Evolutionary conservation across 2,329 filamentous ascomycete genomes (phyloP).

Genomic region (Beauveria sp.): DNA sequence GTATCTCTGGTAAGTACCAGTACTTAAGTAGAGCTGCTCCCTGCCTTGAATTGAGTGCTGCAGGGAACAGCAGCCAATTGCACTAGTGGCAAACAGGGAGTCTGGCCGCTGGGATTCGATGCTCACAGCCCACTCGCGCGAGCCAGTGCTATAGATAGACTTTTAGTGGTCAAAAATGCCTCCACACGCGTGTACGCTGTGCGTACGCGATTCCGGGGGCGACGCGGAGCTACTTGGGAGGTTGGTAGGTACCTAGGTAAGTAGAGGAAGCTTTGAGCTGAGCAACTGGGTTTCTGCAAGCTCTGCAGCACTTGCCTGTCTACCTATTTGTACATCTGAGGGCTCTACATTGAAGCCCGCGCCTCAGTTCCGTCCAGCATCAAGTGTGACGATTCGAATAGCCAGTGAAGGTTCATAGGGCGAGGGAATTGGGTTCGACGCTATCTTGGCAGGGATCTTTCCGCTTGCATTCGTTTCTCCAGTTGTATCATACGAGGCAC

Average conservation of each 20-base stretch:
- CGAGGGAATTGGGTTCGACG: too few relatives aligned
- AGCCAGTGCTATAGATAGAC: conserved; percentile 4
- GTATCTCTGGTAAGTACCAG: too few relatives aligned
- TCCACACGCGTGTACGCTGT: not conserved
- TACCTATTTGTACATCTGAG: too few relatives aligned
- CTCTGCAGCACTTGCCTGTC: too few relatives aligned
- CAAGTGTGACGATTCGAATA: too few relatives aligned
- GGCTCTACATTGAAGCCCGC: too few relatives aligned
- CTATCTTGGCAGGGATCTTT: not conserved
- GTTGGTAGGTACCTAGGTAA: too few relatives aligned
- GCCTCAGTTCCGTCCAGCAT: too few relatives aligned
- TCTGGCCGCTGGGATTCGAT: not conserved
- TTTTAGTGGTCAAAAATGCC: conserved; percentile 2
- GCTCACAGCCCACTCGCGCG: not conserved
- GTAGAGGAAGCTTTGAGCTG: too few relatives aligned
- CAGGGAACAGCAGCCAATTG: not conserved
- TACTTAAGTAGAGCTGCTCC: not conserved
- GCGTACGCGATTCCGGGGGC: not conserved
- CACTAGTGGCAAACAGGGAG: not conserved
- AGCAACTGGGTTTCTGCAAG: too few relatives aligned
- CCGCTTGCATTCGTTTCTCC: not conserved
- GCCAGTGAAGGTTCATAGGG: too few relatives aligned
- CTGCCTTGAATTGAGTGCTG: conserved; percentile 5
- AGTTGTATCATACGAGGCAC: not conserved
- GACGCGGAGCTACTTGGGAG: too few relatives aligned